A percentile compares a stretch with the other conserved stretches of the same genome.
Conservation (phyloP, 73 alveolate species). For the Breviolum minutum region DNA sequence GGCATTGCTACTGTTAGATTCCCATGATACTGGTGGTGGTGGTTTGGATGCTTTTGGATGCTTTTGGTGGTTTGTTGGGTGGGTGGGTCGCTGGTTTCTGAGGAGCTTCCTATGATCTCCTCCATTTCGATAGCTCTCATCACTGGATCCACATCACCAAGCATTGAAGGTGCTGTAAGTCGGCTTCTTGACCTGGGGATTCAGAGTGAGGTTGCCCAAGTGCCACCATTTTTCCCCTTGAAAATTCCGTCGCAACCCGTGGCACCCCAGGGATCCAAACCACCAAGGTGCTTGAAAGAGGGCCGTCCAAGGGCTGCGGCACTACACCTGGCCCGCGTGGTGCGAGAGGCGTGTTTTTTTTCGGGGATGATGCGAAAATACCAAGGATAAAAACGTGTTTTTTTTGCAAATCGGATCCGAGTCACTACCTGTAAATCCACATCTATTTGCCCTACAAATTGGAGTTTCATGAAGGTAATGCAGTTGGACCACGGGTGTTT, state of each 20-base stretch:
- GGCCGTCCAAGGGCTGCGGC: conserved; percentile 61
- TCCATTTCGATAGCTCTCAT: background rate
- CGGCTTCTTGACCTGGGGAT: conserved; percentile 47
- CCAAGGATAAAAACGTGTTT: background rate
- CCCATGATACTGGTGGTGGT: too few species aligned
- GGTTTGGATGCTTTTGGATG: too few species aligned
- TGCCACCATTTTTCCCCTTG: background rate
- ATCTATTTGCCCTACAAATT: too few species aligned
- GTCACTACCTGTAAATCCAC: too few species aligned
- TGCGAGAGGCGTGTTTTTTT: conserved; percentile 44
- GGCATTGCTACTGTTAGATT: too few species aligned
- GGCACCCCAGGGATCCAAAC: background rate
- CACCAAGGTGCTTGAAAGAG: conserved; percentile 23
- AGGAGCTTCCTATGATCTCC: background rate
- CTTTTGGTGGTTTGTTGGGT: too few species aligned
- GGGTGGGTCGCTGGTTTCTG: background rate
- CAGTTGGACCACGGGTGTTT: background rate
- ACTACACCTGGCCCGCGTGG: conserved; percentile 33
- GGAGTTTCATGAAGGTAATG: background rate
- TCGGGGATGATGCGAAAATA: background rate
- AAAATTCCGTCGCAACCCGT: background rate
- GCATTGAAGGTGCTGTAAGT: background rate
- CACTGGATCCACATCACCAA: too few species aligned
- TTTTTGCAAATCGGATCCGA: too few species aligned
- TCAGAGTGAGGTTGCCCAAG: background rate